phyloP scores from a whole-genome alignment of 1,284 basidiomycete species.

The Ceratobasidium sp. region DNA sequence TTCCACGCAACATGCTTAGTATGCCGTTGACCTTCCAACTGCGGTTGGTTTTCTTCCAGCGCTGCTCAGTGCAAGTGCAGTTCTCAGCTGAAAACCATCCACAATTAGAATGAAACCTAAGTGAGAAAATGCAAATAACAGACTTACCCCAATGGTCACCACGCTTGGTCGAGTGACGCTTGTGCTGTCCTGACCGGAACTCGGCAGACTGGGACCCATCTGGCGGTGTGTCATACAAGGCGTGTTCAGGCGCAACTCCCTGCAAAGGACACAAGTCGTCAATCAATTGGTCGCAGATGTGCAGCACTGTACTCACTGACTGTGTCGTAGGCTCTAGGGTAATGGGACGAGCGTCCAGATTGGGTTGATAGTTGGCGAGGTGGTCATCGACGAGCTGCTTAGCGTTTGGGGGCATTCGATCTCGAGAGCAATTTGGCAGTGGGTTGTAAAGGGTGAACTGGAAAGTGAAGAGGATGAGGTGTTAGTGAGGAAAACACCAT shows the following conservation, averaged over 20 bases:
- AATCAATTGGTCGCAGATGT: background rate
- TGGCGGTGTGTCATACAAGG: background rate
- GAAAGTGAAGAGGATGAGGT: too few species aligned
- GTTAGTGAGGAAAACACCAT: too few species aligned
- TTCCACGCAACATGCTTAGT: too few species aligned
- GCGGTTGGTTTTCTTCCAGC: too few species aligned
- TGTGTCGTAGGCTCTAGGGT: slow-evolving; percentile 7
- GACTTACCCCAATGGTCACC: background rate
- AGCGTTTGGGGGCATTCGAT: background rate
- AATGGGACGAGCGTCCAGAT: background rate
- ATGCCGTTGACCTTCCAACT: too few species aligned
- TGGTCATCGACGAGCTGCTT: background rate
- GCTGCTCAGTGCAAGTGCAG: too few species aligned
- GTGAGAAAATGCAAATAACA: background rate
- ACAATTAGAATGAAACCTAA: too few species aligned
- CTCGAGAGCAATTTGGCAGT: background rate
- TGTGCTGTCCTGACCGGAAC: background rate
- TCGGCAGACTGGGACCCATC: background rate
- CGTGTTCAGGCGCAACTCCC: background rate
- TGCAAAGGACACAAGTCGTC: background rate
- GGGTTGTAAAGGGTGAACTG: too few species aligned
- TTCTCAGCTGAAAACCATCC: too few species aligned
- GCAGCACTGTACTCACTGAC: background rate
- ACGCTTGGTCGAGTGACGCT: background rate
- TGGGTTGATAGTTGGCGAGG: background rate